phyloP scores from a whole-genome alignment of 371 early-diverging fungal genomes.

The Scutellospora calospora region DNA sequence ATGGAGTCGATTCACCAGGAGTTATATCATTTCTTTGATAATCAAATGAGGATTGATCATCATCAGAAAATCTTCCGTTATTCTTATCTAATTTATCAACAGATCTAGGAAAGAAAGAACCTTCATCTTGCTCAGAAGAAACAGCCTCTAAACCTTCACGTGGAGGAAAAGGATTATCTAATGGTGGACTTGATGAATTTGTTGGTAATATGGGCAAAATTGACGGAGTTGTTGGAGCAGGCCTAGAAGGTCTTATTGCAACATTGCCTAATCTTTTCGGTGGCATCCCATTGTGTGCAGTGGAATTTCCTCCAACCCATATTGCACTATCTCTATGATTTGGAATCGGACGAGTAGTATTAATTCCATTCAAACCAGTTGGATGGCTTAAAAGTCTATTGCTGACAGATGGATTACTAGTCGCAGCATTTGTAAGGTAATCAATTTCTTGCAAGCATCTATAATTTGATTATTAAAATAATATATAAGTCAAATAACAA shows the following conservation, averaged over 20 bases:
- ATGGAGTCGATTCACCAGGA: neutral
- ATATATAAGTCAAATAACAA: neutral
- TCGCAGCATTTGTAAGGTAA: constrained; percentile 57
- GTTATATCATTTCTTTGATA: neutral
- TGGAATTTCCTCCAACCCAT: constrained; percentile 25
- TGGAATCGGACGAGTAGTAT: constrained; percentile 40
- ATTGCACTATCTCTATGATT: constrained; percentile 16
- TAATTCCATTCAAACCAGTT: constrained; percentile 42
- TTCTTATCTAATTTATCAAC: neutral
- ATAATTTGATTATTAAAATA: constrained; percentile 1
- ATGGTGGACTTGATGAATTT: constrained; percentile 37
- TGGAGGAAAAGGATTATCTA: neutral
- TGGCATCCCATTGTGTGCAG: neutral
- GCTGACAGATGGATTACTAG: neutral
- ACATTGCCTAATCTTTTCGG: neutral
- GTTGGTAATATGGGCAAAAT: constrained; percentile 28
- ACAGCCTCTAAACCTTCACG: neutral
- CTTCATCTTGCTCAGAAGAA: neutral
- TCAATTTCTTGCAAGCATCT: constrained; percentile 75
- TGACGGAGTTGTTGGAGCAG: constrained; percentile 17
- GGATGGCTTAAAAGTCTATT: constrained; percentile 10
- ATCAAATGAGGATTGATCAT: constrained; percentile 12
- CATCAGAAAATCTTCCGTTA: neutral
- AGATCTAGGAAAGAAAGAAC: neutral
- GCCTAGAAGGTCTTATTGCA: constrained; percentile 36